These are phyloP conservation scores for Kwoniella dejecticola DNA, from an alignment of 768 basidiomycete genomes.

Conservation along the genomic window DNA sequence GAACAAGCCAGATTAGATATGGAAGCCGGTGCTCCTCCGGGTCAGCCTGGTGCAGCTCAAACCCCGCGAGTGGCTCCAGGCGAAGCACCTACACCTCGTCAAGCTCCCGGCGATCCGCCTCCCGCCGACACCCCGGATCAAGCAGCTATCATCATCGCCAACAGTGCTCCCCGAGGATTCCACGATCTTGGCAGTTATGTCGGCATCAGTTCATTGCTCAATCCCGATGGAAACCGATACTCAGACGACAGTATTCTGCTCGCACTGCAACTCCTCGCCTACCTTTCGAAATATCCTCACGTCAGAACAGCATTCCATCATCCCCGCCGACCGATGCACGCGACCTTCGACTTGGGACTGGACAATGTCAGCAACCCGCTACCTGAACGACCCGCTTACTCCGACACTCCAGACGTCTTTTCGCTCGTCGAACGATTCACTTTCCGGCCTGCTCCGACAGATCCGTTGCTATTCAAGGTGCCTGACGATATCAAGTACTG, in stretches of 20 bases:
- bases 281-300: constrained; percentile 96
- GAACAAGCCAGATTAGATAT: constrained; percentile 47
- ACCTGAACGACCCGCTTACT: constrained; percentile 52
- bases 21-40: constrained; percentile 72
- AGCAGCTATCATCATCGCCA: constrained; percentile 53
- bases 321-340: constrained; percentile 58
- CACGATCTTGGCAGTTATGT: constrained; percentile 52
- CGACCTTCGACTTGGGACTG: constrained; percentile 45
- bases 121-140: constrained; percentile 19
- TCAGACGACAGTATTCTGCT: constrained; percentile 92
- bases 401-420: constrained; percentile 73
- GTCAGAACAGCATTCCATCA: constrained; percentile 95
- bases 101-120: constrained; percentile 19
- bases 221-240: constrained; percentile 59
- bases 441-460: constrained; percentile 82
- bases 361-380: constrained; percentile 30
- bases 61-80: constrained; percentile 39
- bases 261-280: constrained; percentile 87
- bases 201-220: constrained; percentile 39
- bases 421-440: constrained; percentile 95
- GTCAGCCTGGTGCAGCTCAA: constrained; percentile 73
- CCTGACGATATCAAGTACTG: constrained; percentile 95
- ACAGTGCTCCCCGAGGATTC: constrained; percentile 54
- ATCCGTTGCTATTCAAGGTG: constrained; percentile 69
- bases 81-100: constrained; percentile 30